Evolutionary conservation across 1,284 basidiomycete genomes (phyloP).

Genomic region (Tylopilus sp.): DNA sequence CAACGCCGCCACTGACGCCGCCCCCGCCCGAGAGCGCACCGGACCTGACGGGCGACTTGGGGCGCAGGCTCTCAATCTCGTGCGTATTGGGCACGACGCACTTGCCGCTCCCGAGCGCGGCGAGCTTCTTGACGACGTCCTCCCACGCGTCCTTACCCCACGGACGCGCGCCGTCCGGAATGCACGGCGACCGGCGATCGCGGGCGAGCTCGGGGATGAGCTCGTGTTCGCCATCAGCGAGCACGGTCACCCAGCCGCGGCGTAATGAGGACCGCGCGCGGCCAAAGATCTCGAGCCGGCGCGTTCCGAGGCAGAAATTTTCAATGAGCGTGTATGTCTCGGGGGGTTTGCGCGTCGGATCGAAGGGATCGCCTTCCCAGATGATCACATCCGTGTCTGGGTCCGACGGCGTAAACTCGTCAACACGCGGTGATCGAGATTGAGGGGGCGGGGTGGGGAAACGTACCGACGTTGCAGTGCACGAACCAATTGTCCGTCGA

Average conservation of each 20-base stretch:
- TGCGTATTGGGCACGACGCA: constrained; percentile 64
- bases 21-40: constrained; percentile 30
- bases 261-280: constrained; percentile 66
- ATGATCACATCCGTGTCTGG: constrained; percentile 93
- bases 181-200: constrained; percentile 40
- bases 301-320: constrained; percentile 93
- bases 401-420: background rate
- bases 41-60: constrained; percentile 72
- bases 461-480: constrained; percentile 88
- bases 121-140: constrained; percentile 49
- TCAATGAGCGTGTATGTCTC: constrained; percentile 95
- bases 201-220: constrained; percentile 37
- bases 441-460: background rate
- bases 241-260: constrained; percentile 89
- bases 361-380: constrained; percentile 81
- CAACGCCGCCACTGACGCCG: constrained; percentile 27
- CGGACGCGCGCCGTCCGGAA: constrained; percentile 39
- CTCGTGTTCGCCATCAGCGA: constrained; percentile 59
- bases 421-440: background rate
- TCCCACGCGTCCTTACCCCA: constrained; percentile 62
- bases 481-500: constrained; percentile 94
- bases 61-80: constrained; percentile 82
- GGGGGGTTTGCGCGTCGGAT: constrained; percentile 82
- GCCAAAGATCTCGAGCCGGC: constrained; percentile 89
- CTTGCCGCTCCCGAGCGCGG: constrained; percentile 45